A percentile compares a stretch with the other conserved stretches of the same genome.
phyloP scores from a whole-genome alignment of 345 rosid genomes.

The Geranium brycei region DNA sequence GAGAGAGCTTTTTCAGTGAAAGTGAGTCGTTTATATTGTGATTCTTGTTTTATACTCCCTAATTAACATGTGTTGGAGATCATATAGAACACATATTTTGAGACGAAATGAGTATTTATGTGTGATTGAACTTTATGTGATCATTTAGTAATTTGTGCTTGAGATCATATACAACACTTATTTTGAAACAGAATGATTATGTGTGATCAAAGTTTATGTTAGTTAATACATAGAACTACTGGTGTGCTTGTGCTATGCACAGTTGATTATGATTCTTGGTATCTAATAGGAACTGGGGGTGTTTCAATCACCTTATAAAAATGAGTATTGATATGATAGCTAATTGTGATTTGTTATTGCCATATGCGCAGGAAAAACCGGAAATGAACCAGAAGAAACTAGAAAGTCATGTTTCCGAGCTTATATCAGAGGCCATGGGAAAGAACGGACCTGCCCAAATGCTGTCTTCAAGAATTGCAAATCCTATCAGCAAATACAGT shows the following conservation, averaged over 20 bases:
- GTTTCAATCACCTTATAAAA: too few relatives aligned
- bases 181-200: too few relatives aligned
- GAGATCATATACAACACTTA: neutral
- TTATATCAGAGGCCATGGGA: constrained; percentile 34
- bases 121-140: too few relatives aligned
- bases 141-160: too few relatives aligned
- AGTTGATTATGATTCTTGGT: neutral
- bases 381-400: constrained; percentile 54
- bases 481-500: constrained; percentile 43
- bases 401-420: constrained; percentile 29
- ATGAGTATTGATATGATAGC: neutral
- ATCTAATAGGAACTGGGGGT: neutral
- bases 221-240: too few relatives aligned
- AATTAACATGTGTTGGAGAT: too few relatives aligned
- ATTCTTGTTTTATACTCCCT: neutral
- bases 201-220: too few relatives aligned
- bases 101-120: too few relatives aligned
- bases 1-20: constrained; percentile 47
- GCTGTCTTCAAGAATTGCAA: constrained; percentile 34
- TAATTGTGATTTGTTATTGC: constrained; percentile 1
- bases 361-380: constrained; percentile 43
- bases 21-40: constrained; percentile 25
- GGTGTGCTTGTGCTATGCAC: neutral
- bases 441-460: constrained; percentile 21
- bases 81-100: neutral